Percentiles rank a stretch among this genome's conserved stretches.
Evolutionary conservation across 2,329 filamentous ascomycete species (phyloP).

Genomic region (Fusarium nygamai): DNA sequence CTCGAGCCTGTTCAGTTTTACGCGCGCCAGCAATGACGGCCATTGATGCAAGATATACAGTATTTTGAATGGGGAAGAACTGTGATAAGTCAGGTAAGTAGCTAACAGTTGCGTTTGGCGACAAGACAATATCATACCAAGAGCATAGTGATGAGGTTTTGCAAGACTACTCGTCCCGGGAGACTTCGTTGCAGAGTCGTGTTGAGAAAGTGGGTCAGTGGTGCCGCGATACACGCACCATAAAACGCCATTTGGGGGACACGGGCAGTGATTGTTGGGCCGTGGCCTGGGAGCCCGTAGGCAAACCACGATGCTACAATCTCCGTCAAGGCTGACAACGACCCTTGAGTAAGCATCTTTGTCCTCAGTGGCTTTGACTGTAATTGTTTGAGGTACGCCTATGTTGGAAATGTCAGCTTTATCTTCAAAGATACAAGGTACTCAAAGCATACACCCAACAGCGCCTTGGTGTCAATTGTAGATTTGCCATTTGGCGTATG

Average conservation of each 20-base stretch:
- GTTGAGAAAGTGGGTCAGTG: slow-evolving; percentile 12
- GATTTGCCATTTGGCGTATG: not conserved
- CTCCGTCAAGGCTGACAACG: slow-evolving; percentile 15
- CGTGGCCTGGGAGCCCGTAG: slow-evolving; percentile 7
- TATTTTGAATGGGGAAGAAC: slow-evolving; percentile 23
- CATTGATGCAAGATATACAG: slow-evolving; percentile 21
- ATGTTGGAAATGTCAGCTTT: not conserved
- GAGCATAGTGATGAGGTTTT: not conserved
- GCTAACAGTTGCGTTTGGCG: rapidly evolving
- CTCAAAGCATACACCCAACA: not conserved
- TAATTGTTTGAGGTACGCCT: slow-evolving; percentile 19
- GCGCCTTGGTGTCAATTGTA: slow-evolving; percentile 2
- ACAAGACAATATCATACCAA: not conserved
- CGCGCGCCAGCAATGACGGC: slow-evolving; percentile 20
- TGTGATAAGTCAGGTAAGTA: not conserved
- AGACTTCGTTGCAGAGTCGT: slow-evolving; percentile 4
- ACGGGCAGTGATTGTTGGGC: slow-evolving; percentile 17
- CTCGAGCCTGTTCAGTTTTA: slow-evolving; percentile 8
- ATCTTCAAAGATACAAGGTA: not conserved
- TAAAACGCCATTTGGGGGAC: slow-evolving; percentile 27
- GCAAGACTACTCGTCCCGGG: not conserved
- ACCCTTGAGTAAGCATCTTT: slow-evolving; percentile 14
- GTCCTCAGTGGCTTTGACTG: slow-evolving; percentile 16
- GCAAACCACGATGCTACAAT: slow-evolving; percentile 13
- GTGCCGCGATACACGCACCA: slow-evolving; percentile 17